Evolutionary conservation across 2,329 filamentous ascomycete species (phyloP), one percentile per base, ranked within the genome.

Genomic region (Pseudogymnoascus sp.): DNA sequence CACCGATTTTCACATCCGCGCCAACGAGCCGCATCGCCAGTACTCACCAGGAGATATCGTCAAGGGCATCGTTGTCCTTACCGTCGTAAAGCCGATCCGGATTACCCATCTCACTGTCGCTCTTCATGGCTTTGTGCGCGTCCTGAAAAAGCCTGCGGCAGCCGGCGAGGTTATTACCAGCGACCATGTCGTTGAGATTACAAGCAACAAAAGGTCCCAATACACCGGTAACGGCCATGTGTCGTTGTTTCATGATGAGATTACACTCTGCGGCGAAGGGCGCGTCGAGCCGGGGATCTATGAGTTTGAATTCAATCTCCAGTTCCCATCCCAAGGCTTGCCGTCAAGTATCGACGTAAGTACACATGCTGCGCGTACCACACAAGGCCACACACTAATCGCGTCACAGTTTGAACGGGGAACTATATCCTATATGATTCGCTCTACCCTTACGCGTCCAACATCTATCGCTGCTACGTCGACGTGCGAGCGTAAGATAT

Each of bases 311-410:
- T 91, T 91, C 68, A 85, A 90, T 69, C 76, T 91, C 65, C 78
- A 87, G 63, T 90, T 91, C 67, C 88, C 88, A 1, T 79, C 82
- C 59, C 83, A 85, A 68, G 83, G 83, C 4, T 76, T 95, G 63
- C 90, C 90, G n/a, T 96, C 91, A 75, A 97, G 93, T 74, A 93
- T 99, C 71, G 93, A 96, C 77, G 93, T 97, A 83, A 72, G 90
- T 80, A 41, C 58, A 12, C n/a, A 58, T 43, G 45, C 35, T 21
- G 18, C 38, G 21, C 33, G 23, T 60, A 33, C 11, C 38, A 33
- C 23, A 28, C 23, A 28, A 12, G 41, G 28, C 21, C 59, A 45
- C n/a, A 37, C 23, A 61, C 38, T 61, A 14, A 55, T 35, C 28
- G 41, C 35, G 43, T 49, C 28, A 52, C 61, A 97, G 92, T 99